Percentiles rank a stretch among this genome's conserved stretches.
Evolutionary conservation across 1,284 basidiomycete species (phyloP).

Genomic region (Pseudozyma sp.): DNA sequence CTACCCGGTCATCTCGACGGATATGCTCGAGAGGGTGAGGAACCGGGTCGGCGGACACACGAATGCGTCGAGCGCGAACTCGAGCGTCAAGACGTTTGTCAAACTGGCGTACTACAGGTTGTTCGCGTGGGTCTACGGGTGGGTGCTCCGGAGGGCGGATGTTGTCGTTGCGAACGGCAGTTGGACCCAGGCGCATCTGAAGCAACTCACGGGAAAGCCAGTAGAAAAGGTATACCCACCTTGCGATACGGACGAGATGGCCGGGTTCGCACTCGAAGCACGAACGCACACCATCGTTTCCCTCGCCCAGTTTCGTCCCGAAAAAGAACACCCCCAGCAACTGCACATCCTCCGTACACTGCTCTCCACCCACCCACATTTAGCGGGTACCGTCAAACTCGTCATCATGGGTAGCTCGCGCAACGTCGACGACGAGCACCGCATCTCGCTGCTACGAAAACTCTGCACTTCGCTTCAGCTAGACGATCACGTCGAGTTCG

Average conservation of each 20-base stretch:
- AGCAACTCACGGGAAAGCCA: conserved; percentile 58
- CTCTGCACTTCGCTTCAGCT: conserved; percentile 78
- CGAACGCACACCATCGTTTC: conserved; percentile 39
- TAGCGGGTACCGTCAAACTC: conserved; percentile 26
- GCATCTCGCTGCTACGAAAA: conserved; percentile 76
- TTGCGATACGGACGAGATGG: conserved; percentile 85
- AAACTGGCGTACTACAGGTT: conserved; percentile 91
- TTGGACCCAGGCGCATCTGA: conserved; percentile 90
- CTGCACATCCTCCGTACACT: conserved; percentile 78
- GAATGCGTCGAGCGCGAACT: conserved; percentile 75
- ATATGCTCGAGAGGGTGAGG: conserved; percentile 89
- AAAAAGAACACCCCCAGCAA: conserved; percentile 92
- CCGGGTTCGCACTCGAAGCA: conserved; percentile 74
- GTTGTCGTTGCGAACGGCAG: conserved; percentile 89
- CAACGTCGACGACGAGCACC: conserved; percentile 78
- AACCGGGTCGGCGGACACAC: conserved; percentile 74
- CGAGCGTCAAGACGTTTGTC: conserved; percentile 60
- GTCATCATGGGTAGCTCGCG: conserved; percentile 86
- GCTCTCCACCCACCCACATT: conserved; percentile 70
- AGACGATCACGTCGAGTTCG: conserved; percentile 78
- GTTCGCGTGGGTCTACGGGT: conserved; percentile 85
- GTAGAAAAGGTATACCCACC: conserved; percentile 81
- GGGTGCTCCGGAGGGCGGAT: conserved; percentile 79
- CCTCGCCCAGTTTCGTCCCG: conserved; percentile 83
- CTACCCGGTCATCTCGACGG: conserved; percentile 91